Percentiles rank a stretch among this genome's conserved stretches.
phyloP scores from a whole-genome alignment of 352 stramenopile genomes.

The Phytophthora boehmeriae region DNA sequence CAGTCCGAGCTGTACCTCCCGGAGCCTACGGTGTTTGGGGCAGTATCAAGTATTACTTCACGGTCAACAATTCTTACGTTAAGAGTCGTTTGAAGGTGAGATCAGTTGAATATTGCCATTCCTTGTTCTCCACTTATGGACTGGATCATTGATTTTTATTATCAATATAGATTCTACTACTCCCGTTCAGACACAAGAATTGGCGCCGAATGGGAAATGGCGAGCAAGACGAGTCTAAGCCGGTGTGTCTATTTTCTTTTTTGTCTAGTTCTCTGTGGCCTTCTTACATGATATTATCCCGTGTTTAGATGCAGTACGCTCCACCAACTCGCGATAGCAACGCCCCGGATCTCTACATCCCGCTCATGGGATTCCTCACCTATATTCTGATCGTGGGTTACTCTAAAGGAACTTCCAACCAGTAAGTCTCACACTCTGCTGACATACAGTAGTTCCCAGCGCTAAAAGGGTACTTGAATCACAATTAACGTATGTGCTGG shows the following conservation, averaged over 20 bases:
- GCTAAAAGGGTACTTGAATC: too few species aligned
- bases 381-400: conserved; percentile 98
- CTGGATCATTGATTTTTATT: conserved; percentile 3
- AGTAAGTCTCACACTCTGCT: conserved; percentile 72
- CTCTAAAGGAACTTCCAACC: conserved; percentile 92
- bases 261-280: neutral
- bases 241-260: conserved; percentile 31
- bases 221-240: conserved; percentile 70
- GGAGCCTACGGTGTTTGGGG: conserved; percentile 77
- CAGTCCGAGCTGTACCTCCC: conserved; percentile 85
- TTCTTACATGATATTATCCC: conserved; percentile 1
- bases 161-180: conserved; percentile 66
- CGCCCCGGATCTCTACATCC: conserved; percentile 98
- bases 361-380: conserved; percentile 98
- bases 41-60: conserved; percentile 91
- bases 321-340: conserved; percentile 96
- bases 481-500: too few species aligned
- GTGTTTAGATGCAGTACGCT: conserved; percentile 74
- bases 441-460: too few species aligned
- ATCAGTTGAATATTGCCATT: neutral
- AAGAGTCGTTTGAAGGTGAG: conserved; percentile 84
- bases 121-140: neutral
- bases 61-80: conserved; percentile 91
- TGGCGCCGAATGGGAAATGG: conserved; percentile 78
- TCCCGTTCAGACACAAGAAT: conserved; percentile 89